Evolutionary conservation across 768 basidiomycete genomes (phyloP), one percentile per base, ranked within the genome.

Genomic region (Melanogaster broomeanus): DNA sequence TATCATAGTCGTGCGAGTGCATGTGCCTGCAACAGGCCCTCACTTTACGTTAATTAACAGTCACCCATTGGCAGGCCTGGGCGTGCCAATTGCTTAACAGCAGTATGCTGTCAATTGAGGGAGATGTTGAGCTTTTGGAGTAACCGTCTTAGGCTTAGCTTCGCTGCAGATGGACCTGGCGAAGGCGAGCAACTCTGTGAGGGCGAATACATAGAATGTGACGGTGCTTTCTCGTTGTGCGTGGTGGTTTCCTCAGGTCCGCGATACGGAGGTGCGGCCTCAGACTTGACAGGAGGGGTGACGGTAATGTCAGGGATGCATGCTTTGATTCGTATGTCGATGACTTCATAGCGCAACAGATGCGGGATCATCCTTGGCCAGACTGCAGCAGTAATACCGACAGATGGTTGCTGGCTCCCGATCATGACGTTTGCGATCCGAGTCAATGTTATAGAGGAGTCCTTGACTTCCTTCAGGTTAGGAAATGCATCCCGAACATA

Each of bases 401-500:
- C 79, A 22, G 61, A 66, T 42, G 71, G 61, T 50, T 62, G 54
- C 5, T 68, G 54, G 0, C 69, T 66, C 10, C 70, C 65, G 25
- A 72, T 60, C 2, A 67, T 57, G 4, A 72, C 69, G 21, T 58
- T 62, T n/a, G n/a, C n/a, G n/a, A n/a, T n/a, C 16, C 78, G 61
- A 27, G 69, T 71, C 55, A 85, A 79, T 5, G 72, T 66, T 6
- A 85, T 75, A 2, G 74, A 71, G 2, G 74, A 64, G 27, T 75
- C 69, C 1, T 71, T 58, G 7, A 77, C 52, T 7, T 61, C 49
- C 7, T 57, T 61, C 24, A 84, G 75, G 37, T 59, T 70, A 2
- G 73, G 66, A 31, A 80, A 84, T 38, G 78, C 81, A 48, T 77
- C 72, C 34, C 75, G 73, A 4, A 79, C 82, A 35, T 77, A 69